These are phyloP conservation scores for Penicillium sclerotiorum DNA, from an alignment of 2,329 filamentous ascomycete species.

Conservation along the genomic window DNA sequence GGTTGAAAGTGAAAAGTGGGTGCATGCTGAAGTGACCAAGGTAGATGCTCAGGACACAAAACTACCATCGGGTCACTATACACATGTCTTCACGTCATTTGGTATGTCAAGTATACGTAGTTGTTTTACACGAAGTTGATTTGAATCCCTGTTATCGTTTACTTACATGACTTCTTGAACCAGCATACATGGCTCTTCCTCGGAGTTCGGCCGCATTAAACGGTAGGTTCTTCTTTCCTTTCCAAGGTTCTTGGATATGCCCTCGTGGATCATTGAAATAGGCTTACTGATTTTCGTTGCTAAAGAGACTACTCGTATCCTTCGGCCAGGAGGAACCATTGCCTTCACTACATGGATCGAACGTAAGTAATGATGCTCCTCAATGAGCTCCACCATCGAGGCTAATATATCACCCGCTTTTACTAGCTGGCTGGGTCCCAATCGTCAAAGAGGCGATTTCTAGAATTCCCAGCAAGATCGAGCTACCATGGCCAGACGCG, in stretches of 20 bases:
- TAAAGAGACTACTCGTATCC: conserved; percentile 36
- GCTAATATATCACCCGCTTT: conserved; percentile 3
- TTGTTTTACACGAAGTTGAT: not conserved
- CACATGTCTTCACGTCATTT: conserved; percentile 52
- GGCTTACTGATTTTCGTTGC: not conserved
- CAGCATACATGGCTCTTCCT: conserved; percentile 50
- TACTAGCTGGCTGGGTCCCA: conserved; percentile 30
- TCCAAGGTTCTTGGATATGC: not conserved
- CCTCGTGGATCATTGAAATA: not conserved
- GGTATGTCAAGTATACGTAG: conserved; percentile 28
- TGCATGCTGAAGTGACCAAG: conserved; percentile 47
- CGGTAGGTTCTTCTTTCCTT: conserved; percentile 28
- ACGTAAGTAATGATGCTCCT: too few relatives aligned
- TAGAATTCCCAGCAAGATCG: conserved; percentile 27
- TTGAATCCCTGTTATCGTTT: not conserved
- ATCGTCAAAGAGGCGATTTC: conserved; percentile 29
- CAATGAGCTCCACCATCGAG: too few relatives aligned
- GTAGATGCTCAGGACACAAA: conserved; percentile 54
- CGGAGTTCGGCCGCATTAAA: conserved; percentile 42
- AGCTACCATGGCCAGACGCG: conserved; percentile 28
- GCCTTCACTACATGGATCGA: conserved; percentile 42
- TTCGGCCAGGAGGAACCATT: conserved; percentile 37
- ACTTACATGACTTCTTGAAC: not conserved
- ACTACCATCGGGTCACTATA: conserved; percentile 44
- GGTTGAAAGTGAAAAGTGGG: conserved; percentile 49